These are phyloP conservation scores for Leishmania gerbilli DNA, from an alignment of 208 protist genomes.

Conservation along the genomic window DNA sequence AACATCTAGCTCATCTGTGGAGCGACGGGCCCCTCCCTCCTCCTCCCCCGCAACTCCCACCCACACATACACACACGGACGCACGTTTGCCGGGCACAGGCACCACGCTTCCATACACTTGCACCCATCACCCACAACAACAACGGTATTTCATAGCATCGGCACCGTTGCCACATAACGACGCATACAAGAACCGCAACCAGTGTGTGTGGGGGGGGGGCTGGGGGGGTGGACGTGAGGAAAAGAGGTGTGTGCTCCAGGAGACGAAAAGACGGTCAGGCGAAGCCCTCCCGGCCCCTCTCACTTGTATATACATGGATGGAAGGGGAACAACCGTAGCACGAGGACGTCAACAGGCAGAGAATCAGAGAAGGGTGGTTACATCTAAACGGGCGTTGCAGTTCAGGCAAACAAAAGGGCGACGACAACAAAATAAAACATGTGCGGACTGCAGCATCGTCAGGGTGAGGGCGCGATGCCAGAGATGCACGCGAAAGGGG, in stretches of 20 bases:
- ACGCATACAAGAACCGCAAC: no score
- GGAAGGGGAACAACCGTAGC: conserved; percentile 7
- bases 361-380: neutral
- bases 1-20: neutral
- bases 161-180: neutral
- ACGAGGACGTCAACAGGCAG: neutral
- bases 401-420: no score
- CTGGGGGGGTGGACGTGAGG: no score
- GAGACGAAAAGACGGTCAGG: neutral
- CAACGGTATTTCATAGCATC: neutral
- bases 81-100: neutral
- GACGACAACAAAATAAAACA: neutral
- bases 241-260: neutral
- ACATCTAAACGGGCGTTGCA: neutral
- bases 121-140: neutral
- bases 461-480: neutral
- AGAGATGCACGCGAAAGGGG: neutral
- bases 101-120: neutral
- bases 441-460: neutral
- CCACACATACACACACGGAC: neutral
- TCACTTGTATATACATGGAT: conserved; percentile 6
- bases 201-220: no score
- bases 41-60: neutral
- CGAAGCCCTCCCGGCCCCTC: neutral
- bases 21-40: neutral